phyloP scores from a whole-genome alignment of 2,329 filamentous ascomycete species.

The Talaromyces sp. region DNA sequence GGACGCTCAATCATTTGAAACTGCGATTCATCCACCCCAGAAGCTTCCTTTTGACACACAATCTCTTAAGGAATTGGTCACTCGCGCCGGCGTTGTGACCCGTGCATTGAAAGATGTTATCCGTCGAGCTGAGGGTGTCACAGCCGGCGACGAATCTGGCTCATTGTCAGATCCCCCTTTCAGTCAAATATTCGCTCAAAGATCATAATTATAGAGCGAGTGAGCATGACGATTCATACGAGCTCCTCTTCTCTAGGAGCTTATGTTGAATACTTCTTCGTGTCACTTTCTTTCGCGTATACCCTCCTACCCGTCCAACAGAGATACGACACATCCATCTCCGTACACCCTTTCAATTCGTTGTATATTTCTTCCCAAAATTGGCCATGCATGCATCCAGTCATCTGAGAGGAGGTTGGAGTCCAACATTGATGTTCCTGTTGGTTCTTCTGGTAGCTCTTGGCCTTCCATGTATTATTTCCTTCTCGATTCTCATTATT shows the following conservation, averaged over 20 bases:
- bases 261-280: neutral
- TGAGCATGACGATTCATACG: neutral
- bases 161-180: constrained; percentile 41
- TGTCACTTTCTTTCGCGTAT: neutral
- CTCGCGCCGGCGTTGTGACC: constrained; percentile 46
- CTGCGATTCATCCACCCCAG: constrained; percentile 24
- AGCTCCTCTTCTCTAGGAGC: neutral
- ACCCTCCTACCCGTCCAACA: neutral
- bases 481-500: neutral
- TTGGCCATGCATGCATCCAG: constrained; percentile 7
- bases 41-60: constrained; percentile 64
- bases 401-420: neutral
- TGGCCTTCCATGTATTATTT: constrained; percentile 9
- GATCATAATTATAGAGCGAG: neutral
- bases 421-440: constrained; percentile 12
- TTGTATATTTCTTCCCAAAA: constrained; percentile 12
- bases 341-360: constrained; percentile 6
- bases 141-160: constrained; percentile 24
- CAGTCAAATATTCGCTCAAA: constrained; percentile 44
- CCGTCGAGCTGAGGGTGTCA: constrained; percentile 46
- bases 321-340: neutral
- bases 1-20: constrained; percentile 22
- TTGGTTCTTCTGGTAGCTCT: neutral
- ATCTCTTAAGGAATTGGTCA: constrained; percentile 58
- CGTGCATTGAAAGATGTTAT: constrained; percentile 47